These are phyloP conservation scores for Candida corydali DNA, from an alignment of 805 yeast genomes.

Conservation along the genomic window DNA sequence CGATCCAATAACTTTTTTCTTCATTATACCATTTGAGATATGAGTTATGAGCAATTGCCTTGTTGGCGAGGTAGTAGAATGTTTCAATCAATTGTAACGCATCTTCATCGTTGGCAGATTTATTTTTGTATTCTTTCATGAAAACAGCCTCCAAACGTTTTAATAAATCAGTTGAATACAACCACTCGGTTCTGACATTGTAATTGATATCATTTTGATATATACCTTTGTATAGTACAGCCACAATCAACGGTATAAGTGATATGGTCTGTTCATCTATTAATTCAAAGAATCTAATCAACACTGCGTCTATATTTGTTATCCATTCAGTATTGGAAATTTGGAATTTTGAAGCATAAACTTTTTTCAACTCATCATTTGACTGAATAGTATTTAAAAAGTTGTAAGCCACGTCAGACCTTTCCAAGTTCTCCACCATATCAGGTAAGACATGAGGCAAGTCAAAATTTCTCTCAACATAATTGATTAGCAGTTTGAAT, in stretches of 20 bases:
- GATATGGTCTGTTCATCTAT: conserved; percentile 16
- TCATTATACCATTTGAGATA: conserved; percentile 31
- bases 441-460: conserved; percentile 34
- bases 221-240: conserved; percentile 28
- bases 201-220: conserved; percentile 38
- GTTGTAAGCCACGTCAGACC: conserved; percentile 40
- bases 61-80: conserved; percentile 31
- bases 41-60: conserved; percentile 28
- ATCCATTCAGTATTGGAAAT: conserved; percentile 23
- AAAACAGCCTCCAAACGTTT: conserved; percentile 39
- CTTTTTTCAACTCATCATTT: conserved; percentile 8
- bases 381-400: conserved; percentile 29
- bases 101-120: conserved; percentile 8
- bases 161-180: conserved; percentile 39
- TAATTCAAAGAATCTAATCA: conserved; percentile 23
- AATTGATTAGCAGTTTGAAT: conserved; percentile 42
- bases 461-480: conserved; percentile 43
- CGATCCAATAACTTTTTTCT: conserved; percentile 51
- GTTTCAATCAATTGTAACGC: conserved; percentile 18
- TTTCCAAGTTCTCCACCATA: conserved; percentile 29
- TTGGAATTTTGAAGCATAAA: conserved; percentile 14
- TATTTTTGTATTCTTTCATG: conserved; percentile 18
- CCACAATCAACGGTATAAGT: conserved; percentile 20
- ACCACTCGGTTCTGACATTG: conserved; percentile 43
- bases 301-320: conserved; percentile 20